These are phyloP conservation scores for Arthrobotrys entomopaga DNA, from an alignment of 2,329 filamentous ascomycete species.

Conservation along the genomic window DNA sequence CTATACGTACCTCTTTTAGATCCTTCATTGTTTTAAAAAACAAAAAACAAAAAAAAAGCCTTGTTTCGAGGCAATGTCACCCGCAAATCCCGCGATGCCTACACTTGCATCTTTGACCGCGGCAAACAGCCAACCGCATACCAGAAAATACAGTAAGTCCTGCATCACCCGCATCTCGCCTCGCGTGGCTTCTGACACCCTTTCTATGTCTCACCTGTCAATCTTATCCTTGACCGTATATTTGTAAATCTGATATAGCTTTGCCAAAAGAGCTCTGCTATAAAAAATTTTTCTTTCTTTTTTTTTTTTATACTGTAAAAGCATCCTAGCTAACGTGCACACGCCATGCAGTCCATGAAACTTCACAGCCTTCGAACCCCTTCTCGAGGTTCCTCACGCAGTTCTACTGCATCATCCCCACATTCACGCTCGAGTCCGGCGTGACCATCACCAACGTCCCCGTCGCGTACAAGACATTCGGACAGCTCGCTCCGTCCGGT, in stretches of 20 bases:
- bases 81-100: slow-evolving; percentile 10
- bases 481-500: slow-evolving; percentile 69
- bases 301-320: not conserved
- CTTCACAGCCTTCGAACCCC: slow-evolving; percentile 86
- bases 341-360: slow-evolving; percentile 35
- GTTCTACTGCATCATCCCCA: slow-evolving; percentile 84
- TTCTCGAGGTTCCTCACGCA: slow-evolving; percentile 86
- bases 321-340: not conserved
- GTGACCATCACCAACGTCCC: slow-evolving; percentile 81
- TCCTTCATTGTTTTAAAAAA: slow-evolving; percentile 36
- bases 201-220: slow-evolving; percentile 7
- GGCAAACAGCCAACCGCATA: slow-evolving; percentile 11
- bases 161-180: not conserved
- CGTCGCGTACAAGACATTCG: slow-evolving; percentile 74
- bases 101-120: slow-evolving; percentile 22
- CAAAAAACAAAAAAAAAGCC: not conserved
- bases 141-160: slow-evolving; percentile 36
- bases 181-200: not conserved
- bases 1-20: not conserved
- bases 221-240: slow-evolving; percentile 3
- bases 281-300: too few species aligned
- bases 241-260: not conserved
- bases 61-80: slow-evolving; percentile 17
- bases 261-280: not conserved
- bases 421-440: slow-evolving; percentile 92